Evolutionary conservation across 805 yeast species (phyloP).

Genomic region (Candida succiphila): DNA sequence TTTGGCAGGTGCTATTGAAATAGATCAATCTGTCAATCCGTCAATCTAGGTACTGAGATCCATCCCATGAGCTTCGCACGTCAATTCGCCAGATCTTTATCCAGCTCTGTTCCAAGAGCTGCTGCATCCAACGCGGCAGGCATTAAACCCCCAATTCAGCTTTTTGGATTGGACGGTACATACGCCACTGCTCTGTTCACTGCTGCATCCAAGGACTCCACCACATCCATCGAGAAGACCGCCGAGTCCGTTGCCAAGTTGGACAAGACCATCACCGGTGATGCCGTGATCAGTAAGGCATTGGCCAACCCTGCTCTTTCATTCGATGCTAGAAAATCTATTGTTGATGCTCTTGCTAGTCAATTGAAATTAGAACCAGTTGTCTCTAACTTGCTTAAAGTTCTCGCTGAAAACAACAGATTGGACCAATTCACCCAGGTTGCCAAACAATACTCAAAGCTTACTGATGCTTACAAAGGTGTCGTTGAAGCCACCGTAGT

Average conservation of each 20-base stretch:
- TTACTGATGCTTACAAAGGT: constrained; percentile 86
- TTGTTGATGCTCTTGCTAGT: constrained; percentile 49
- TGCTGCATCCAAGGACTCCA: constrained; percentile 79
- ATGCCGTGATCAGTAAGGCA: constrained; percentile 50
- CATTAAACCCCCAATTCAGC: constrained; percentile 82
- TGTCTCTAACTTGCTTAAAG: constrained; percentile 69
- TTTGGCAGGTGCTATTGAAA: too few relatives aligned
- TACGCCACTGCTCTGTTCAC: constrained; percentile 92
- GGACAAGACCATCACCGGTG: constrained; percentile 44
- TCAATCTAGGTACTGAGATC: too few relatives aligned
- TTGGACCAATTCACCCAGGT: constrained; percentile 58
- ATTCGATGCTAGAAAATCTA: constrained; percentile 58
- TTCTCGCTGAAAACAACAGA: constrained; percentile 92
- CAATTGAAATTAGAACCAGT: constrained; percentile 51
- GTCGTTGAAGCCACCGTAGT: constrained; percentile 89
- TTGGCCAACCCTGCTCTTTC: constrained; percentile 81
- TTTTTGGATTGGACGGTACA: constrained; percentile 93
- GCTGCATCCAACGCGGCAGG: constrained; percentile 39
- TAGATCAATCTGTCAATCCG: too few relatives aligned
- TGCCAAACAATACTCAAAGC: constrained; percentile 59
- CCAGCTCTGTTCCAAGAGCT: too few relatives aligned
- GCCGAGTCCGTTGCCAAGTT: constrained; percentile 59
- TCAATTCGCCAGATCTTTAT: constrained; percentile 56
- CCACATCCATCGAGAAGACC: constrained; percentile 54
- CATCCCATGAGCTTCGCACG: too few relatives aligned